phyloP scores from a whole-genome alignment of 148 eudicot species.

The Silene latifolia region DNA sequence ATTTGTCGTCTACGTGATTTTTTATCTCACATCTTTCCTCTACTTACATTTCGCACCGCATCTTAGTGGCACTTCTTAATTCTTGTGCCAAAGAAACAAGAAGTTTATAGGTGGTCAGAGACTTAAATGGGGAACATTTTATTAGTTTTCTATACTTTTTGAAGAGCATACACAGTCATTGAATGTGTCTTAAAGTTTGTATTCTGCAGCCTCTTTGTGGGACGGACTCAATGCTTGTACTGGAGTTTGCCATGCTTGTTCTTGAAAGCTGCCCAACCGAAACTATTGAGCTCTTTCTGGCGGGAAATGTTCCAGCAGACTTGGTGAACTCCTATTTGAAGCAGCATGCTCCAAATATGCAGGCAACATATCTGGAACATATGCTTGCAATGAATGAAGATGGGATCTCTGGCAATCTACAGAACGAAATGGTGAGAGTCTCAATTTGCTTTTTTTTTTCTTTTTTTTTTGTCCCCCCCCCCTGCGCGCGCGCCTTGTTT shows the following conservation, averaged over 20 bases:
- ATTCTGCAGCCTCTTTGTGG: slow-evolving; percentile 96
- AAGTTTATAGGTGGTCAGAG: background rate
- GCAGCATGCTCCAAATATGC: slow-evolving; percentile 97
- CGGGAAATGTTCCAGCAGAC: slow-evolving; percentile 93
- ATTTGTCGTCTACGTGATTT: background rate
- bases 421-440: slow-evolving; percentile 87
- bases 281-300: slow-evolving; percentile 90
- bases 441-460: background rate
- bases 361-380: slow-evolving; percentile 85
- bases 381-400: slow-evolving; percentile 90
- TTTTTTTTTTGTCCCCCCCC: no score
- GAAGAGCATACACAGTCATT: background rate
- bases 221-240: slow-evolving; percentile 86
- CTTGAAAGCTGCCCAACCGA: slow-evolving; percentile 88
- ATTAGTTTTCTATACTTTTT: slow-evolving; percentile 5
- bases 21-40: background rate
- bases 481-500: background rate
- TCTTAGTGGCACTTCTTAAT: background rate
- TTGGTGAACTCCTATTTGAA: slow-evolving; percentile 91
- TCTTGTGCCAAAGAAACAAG: background rate
- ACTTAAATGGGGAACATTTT: background rate
- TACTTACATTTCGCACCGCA: background rate
- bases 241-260: slow-evolving; percentile 91
- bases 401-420: slow-evolving; percentile 87
- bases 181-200: slow-evolving; percentile 28